Conservation (phyloP, 2,329 filamentous ascomycete species). For the Esteya vermicola region DNA sequence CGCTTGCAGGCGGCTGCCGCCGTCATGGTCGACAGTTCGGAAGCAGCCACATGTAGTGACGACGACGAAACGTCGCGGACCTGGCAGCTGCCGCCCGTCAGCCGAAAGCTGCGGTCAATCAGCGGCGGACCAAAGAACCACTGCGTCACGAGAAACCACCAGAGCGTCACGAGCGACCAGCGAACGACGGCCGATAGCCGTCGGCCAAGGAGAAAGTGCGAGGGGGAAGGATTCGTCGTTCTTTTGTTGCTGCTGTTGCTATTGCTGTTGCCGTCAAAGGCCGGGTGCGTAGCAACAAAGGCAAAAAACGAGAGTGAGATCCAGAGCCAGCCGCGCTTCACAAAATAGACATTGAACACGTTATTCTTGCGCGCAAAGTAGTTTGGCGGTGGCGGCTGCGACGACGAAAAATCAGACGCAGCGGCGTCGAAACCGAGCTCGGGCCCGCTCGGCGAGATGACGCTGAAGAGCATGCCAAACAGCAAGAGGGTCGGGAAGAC, state of each 20-base stretch:
- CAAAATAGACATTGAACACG: slow-evolving; percentile 81
- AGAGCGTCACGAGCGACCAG: slow-evolving; percentile 57
- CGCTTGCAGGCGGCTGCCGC: slow-evolving; percentile 72
- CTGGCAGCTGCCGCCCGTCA: slow-evolving; percentile 77
- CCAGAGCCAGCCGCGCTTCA: slow-evolving; percentile 94
- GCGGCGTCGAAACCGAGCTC: neutral
- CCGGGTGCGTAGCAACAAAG: slow-evolving; percentile 56
- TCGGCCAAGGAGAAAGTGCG: slow-evolving; percentile 11
- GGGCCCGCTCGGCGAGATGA: slow-evolving; percentile 59
- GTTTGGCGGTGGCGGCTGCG: slow-evolving; percentile 42
- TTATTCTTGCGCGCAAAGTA: slow-evolving; percentile 96
- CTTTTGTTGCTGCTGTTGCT: no score
- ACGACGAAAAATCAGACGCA: slow-evolving; percentile 19
- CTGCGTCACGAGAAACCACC: slow-evolving; percentile 83
- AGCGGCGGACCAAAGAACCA: slow-evolving; percentile 91
- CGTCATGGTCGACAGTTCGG: neutral
- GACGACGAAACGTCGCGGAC: slow-evolving; percentile 28
- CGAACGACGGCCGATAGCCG: slow-evolving; percentile 42
- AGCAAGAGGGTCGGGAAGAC: slow-evolving; percentile 67
- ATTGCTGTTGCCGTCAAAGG: slow-evolving; percentile 17
- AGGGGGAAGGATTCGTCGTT: no score
- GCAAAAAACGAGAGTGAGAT: slow-evolving; percentile 58
- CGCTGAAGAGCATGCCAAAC: slow-evolving; percentile 68
- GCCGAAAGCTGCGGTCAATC: slow-evolving; percentile 79
- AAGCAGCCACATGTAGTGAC: slow-evolving; percentile 19